Conservation (phyloP, 164 flowering plant species). For the Stephania japonica region DNA sequence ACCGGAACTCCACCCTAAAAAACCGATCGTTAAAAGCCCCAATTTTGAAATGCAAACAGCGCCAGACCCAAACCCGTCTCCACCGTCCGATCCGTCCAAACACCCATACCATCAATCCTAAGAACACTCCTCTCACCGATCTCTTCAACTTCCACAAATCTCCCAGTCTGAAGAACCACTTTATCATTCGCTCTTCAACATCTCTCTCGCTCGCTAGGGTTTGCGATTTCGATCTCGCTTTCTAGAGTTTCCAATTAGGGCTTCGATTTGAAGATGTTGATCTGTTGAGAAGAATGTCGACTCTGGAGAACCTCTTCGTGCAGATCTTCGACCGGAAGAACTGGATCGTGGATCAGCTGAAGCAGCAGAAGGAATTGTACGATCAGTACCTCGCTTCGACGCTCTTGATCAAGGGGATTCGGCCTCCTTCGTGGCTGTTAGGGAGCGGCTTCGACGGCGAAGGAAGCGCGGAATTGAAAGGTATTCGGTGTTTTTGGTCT, state of each 20-base stretch:
- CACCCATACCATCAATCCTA: not conserved
- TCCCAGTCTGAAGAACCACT: not conserved
- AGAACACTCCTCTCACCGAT: not conserved
- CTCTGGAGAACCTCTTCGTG: slow-evolving; percentile 59
- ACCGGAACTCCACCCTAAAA: not conserved
- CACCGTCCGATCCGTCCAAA: not conserved
- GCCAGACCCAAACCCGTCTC: not conserved
- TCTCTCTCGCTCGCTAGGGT: slow-evolving; percentile 7
- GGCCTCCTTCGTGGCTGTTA: slow-evolving; percentile 76
- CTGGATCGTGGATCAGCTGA: slow-evolving; percentile 48
- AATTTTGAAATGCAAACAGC: not conserved
- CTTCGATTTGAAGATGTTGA: not conserved
- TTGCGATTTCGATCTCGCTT: not conserved
- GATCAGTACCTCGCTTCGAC: slow-evolving; percentile 60
- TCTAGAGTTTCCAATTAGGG: slow-evolving; percentile 6
- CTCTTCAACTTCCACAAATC: not conserved
- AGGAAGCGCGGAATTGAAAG: slow-evolving; percentile 25
- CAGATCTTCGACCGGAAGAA: slow-evolving; percentile 71
- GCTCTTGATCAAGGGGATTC: slow-evolving; percentile 53
- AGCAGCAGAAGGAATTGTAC: slow-evolving; percentile 47
- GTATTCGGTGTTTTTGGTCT: slow-evolving; percentile 16
- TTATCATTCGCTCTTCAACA: not conserved
- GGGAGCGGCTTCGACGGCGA: slow-evolving; percentile 16
- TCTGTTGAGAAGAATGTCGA: slow-evolving; percentile 35
- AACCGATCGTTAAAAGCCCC: too few species aligned